Percentiles rank a stretch among this genome's conserved stretches.
Conservation (phyloP, 1,284 basidiomycete genomes). For the Ceratobasidium sp. region DNA sequence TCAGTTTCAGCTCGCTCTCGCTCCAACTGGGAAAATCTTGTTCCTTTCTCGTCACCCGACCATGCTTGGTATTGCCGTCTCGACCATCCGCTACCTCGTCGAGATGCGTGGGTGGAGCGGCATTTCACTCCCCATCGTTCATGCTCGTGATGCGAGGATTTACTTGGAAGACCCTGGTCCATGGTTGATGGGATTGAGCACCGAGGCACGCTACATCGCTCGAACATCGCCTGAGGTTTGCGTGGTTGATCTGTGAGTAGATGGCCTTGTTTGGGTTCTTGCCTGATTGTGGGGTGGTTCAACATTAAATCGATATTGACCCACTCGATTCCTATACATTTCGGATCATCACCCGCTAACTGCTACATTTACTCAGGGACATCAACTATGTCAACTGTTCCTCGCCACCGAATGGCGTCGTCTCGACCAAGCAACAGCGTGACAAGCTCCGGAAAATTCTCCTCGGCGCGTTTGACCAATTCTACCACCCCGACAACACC, state of each 20-base stretch:
- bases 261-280: slow-evolving; percentile 4
- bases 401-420: slow-evolving; percentile 79
- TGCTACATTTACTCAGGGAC: slow-evolving; percentile 64
- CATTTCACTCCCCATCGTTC: slow-evolving; percentile 83
- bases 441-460: slow-evolving; percentile 86
- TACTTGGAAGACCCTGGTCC: slow-evolving; percentile 83
- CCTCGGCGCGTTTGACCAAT: slow-evolving; percentile 80
- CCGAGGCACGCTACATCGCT: slow-evolving; percentile 84
- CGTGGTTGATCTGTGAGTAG: slow-evolving; percentile 86
- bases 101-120: slow-evolving; percentile 96
- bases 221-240: slow-evolving; percentile 84
- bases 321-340: slow-evolving; percentile 6
- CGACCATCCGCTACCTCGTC: slow-evolving; percentile 90
- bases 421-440: slow-evolving; percentile 83
- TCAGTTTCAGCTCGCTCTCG: slow-evolving; percentile 77
- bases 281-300: slow-evolving; percentile 2
- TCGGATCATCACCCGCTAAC: slow-evolving; percentile 3
- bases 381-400: slow-evolving; percentile 89
- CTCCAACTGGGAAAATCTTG: slow-evolving; percentile 90
- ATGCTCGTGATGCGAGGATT: slow-evolving; percentile 89
- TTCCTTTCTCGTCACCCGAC: slow-evolving; percentile 92
- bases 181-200: slow-evolving; percentile 92
- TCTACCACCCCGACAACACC: slow-evolving; percentile 84
- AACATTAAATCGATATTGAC: slow-evolving; percentile 6
- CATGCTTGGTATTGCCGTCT: slow-evolving; percentile 90